These are phyloP conservation scores for Elsinoe perseae DNA, from an alignment of 2,329 filamentous ascomycete genomes.

Conservation along the genomic window DNA sequence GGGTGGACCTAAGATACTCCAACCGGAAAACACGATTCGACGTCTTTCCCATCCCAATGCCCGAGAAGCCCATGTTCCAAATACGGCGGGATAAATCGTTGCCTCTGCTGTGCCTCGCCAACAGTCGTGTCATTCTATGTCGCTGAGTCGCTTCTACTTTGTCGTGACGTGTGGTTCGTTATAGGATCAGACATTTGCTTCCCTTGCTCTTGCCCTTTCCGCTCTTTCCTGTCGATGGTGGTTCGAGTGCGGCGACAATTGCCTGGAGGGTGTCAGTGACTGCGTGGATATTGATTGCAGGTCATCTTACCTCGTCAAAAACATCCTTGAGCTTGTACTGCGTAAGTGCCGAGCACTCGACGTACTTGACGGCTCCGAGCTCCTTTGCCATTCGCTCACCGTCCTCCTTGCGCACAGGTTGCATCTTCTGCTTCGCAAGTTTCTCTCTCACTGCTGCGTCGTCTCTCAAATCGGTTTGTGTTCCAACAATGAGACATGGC, in stretches of 20 bases:
- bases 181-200: slow-evolving; percentile 32
- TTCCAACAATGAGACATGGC: slow-evolving; percentile 94
- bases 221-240: slow-evolving; percentile 68
- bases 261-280: slow-evolving; percentile 50
- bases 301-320: slow-evolving; percentile 78
- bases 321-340: slow-evolving; percentile 99
- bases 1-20: not conserved
- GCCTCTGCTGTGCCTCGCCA: slow-evolving; percentile 12
- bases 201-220: slow-evolving; percentile 32
- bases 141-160: slow-evolving; percentile 10
- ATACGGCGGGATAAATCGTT: slow-evolving; percentile 14
- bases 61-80: not conserved
- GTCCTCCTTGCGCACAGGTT: slow-evolving; percentile 82
- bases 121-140: slow-evolving; percentile 10
- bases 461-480: slow-evolving; percentile 89
- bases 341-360: slow-evolving; percentile 95
- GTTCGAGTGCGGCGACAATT: slow-evolving; percentile 90
- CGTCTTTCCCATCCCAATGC: slow-evolving; percentile 3
- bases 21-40: not conserved
- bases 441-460: slow-evolving; percentile 83
- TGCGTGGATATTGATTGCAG: not conserved
- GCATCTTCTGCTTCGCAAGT: slow-evolving; percentile 92
- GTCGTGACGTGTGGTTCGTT: slow-evolving; percentile 16
- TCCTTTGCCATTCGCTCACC: slow-evolving; percentile 96
- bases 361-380: slow-evolving; percentile 95